Evolutionary conservation across 371 early-diverging fungal species (phyloP), one percentile per base, ranked within the genome.

Genomic region (Funneliformis caledonium): DNA sequence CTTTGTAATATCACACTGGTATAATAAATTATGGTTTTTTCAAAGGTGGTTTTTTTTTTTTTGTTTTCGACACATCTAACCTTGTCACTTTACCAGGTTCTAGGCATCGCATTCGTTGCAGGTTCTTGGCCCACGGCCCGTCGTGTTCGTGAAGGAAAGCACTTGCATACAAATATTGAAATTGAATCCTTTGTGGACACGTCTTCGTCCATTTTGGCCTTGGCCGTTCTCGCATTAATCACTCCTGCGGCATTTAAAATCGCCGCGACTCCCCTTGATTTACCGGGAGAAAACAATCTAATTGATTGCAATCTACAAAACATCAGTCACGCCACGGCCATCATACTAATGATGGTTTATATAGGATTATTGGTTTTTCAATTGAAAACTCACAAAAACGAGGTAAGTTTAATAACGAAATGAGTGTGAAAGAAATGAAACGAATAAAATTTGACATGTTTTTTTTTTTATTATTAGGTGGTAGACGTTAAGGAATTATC

Each of bases 321-420:
- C n/a, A 78, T 78, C 11, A 78, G 79, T 69, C 79, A 43, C 19
- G 79, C 69, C 11, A 78, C 79, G n/a, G 68, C 79, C 1, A 69
- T 78, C 22, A 69, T 78, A 31, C 70, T 78, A 19, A 43, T 69
- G 33, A 19, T 69, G 19, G 16, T 78, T 3, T 78, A 42, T 78
- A 10, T 62, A 42, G 79, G 70, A 37, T 33, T 69, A 22, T 64
- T 78, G 16, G 45, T 69, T 5, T 78, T 78, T 62, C 79, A 78
- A 69, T 52, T 78, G 31, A 78, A 78, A 60, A 78, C 79, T 50
- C 79, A 78, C 37, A 33, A 42, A 19, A 0, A 69, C 14, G 59
- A 69, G 48, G 78, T 77, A 67, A 73, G 33, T 69, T 3, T 11
- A 33, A 62, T 14, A 62, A 19, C 3, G 1, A 10, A 62, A 14